These are phyloP conservation scores for Pythium dissimile DNA, from an alignment of 352 stramenopile genomes.

Conservation along the genomic window DNA sequence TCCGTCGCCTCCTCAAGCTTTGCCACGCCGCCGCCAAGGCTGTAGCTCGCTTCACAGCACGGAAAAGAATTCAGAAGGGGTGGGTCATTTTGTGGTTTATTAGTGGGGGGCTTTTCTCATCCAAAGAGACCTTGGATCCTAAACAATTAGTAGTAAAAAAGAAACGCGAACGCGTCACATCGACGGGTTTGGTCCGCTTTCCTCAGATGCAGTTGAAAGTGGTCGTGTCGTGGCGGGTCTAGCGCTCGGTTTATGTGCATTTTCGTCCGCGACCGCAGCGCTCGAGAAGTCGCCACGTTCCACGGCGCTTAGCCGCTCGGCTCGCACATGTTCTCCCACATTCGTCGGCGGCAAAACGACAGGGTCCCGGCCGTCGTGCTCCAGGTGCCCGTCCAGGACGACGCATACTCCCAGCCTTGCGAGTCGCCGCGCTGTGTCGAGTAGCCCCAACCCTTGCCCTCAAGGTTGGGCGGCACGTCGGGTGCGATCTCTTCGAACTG, in stretches of 20 bases:
- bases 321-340: conserved; percentile 71
- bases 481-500: conserved; percentile 67
- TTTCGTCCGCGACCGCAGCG: too few species aligned
- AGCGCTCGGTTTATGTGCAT: too few species aligned
- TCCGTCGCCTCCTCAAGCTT: neutral
- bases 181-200: too few species aligned
- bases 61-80: neutral
- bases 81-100: too few species aligned
- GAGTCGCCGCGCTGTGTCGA: conserved; percentile 60
- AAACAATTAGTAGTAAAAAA: too few species aligned
- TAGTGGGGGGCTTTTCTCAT: too few species aligned
- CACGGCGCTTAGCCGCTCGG: neutral
- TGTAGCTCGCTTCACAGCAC: too few species aligned
- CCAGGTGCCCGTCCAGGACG: conserved; percentile 64
- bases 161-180: too few species aligned
- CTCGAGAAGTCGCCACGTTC: too few species aligned
- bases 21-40: neutral
- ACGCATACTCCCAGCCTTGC: conserved; percentile 69
- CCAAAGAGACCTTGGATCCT: too few species aligned
- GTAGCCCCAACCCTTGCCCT: conserved; percentile 63
- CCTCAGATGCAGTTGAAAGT: too few species aligned
- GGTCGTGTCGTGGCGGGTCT: too few species aligned
- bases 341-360: conserved; percentile 49
- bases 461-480: conserved; percentile 41
- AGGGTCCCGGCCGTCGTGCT: conserved; percentile 19